Conservation (phyloP, 2,329 filamentous ascomycete species). For the Pseudogymnoascus sp. region DNA sequence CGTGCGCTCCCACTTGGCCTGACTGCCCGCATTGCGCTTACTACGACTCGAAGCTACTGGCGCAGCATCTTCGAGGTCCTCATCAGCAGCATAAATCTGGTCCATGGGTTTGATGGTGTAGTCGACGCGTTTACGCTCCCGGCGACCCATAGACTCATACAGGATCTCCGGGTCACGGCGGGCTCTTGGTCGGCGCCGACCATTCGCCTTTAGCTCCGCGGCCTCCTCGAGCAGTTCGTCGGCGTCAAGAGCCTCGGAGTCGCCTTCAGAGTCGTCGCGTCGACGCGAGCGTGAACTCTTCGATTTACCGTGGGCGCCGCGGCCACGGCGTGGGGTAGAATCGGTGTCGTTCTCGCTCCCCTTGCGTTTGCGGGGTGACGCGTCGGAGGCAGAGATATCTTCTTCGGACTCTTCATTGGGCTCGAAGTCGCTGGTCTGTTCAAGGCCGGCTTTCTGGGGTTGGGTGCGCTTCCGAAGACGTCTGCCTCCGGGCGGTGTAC, state of each 20-base stretch:
- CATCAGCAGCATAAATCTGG: constrained; percentile 61
- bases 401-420: constrained; percentile 38
- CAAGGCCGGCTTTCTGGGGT: constrained; percentile 19
- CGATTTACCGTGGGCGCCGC: constrained; percentile 33
- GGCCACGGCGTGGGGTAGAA: constrained; percentile 42
- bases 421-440: constrained; percentile 28
- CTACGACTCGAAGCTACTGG: constrained; percentile 59
- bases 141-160: constrained; percentile 49
- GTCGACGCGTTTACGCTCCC: constrained; percentile 61
- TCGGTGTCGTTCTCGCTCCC: constrained; percentile 37
- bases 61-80: constrained; percentile 59
- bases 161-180: constrained; percentile 48
- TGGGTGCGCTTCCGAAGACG: not conserved
- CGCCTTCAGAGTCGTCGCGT: constrained; percentile 45
- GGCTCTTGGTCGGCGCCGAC: constrained; percentile 37
- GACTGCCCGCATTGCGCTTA: constrained; percentile 11
- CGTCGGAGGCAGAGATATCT: constrained; percentile 34
- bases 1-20: constrained; percentile 60
- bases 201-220: constrained; percentile 45
- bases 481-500: constrained; percentile 21
- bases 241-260: constrained; percentile 47
- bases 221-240: constrained; percentile 60
- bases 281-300: constrained; percentile 40
- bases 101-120: constrained; percentile 80
- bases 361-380: constrained; percentile 28